Evolutionary conservation across 345 rosid genomes (phyloP).

Genomic region (Rubroshorea leprosula): DNA sequence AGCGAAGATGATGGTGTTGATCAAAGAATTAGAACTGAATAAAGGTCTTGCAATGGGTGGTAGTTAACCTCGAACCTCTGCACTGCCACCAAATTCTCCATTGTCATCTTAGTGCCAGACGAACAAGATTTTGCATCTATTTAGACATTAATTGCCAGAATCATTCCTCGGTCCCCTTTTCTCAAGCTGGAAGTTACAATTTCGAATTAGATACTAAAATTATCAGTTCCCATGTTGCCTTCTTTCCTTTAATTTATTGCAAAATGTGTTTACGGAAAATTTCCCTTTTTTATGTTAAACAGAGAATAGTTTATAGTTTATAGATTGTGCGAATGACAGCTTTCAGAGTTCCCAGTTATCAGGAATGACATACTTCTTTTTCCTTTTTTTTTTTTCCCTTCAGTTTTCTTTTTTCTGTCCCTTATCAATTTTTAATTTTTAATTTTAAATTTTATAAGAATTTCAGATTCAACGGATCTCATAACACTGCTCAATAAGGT

Average conservation of each 20-base stretch:
- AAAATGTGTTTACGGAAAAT: constrained; percentile 13
- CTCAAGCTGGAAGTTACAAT: constrained; percentile 19
- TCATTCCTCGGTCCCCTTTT: not conserved
- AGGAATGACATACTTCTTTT: constrained; percentile 8
- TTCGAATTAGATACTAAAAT: constrained; percentile 19
- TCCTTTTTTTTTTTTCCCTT: not conserved
- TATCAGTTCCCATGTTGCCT: constrained; percentile 5
- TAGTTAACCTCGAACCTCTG: constrained; percentile 1
- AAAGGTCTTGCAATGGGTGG: not conserved
- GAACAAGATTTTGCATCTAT: constrained; percentile 17
- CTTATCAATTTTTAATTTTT: too few relatives aligned
- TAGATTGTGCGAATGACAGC: constrained; percentile 15
- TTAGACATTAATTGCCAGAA: constrained; percentile 2
- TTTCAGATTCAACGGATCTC: too few relatives aligned
- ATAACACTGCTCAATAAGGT: too few relatives aligned
- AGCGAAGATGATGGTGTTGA: constrained; percentile 3
- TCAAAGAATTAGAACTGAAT: not conserved
- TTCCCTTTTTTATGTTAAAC: constrained; percentile 15
- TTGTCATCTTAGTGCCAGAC: constrained; percentile 1
- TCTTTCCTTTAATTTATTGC: constrained; percentile 9
- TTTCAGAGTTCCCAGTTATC: constrained; percentile 8
- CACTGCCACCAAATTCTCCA: constrained; percentile 5
- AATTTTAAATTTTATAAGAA: too few relatives aligned
- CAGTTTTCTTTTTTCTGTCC: not conserved
- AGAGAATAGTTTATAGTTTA: constrained; percentile 25